Base-by-base conservation (phyloP, 2,329 filamentous ascomycete species). In the Elsinoe ampelina region DNA sequence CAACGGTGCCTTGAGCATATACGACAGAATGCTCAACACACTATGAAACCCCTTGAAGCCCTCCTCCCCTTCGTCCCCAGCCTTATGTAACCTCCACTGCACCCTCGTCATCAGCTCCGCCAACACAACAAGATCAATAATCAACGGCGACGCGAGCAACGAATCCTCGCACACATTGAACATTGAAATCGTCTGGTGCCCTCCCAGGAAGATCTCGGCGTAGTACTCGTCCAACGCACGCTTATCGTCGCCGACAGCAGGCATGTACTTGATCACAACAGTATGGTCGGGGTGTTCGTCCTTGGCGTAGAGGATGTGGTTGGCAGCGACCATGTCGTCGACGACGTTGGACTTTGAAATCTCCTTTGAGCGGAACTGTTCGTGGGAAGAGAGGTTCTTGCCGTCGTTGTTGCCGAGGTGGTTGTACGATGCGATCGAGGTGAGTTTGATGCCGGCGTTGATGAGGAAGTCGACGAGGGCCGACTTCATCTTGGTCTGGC, bases 221-320 rank as follows among this genome's bases (percentile, higher is more conserved):
- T 96, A 96, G 82, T 98, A 98, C 80, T 98, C 93, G 68, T 98
- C 93, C 56, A 98, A 81, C 56, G 93, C 93, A 70, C 93, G 90
- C 84, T 98, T 98, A 82, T 96, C 95, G 77, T 98, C 93, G 61
- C 93, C 93, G 50, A 98, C 93, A 61, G 91, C 89, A 35, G 93
- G 93, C 91, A 98, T 95, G 80, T 98, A 98, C 83, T 98, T 98
- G 84, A 98, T 98, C 65, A 98, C 93, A 59, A 98, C 93, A 59
- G 89, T 95, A 78, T 98, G 93, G 71, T 98, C 91, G 1, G 93
- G 93, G 73, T 97, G 91, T 77, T 98, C 93, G 65, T 85, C 90
- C 67, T 88, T 78, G 74, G 86, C 83, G 80, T 98, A 98, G 57
- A 98, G 80, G 51, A 97, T 84, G 52, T 75, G 78, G 78, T 98